Percentiles rank a stretch among this genome's conserved stretches.
These are phyloP conservation scores for Phellopilus nigrolimitatus DNA, from an alignment of 1,284 basidiomycete genomes.

Conservation along the genomic window DNA sequence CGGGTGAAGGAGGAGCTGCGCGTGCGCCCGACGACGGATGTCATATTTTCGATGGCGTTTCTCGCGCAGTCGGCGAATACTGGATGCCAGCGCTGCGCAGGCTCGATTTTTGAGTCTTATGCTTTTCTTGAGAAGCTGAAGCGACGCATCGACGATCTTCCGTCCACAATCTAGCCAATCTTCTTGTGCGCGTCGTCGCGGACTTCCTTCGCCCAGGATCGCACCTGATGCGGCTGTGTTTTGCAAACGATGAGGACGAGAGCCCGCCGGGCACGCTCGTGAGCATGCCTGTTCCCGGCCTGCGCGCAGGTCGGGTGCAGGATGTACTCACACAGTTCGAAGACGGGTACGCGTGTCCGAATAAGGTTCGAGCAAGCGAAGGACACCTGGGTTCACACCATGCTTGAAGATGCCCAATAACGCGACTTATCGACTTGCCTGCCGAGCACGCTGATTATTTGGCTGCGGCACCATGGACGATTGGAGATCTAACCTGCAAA, in stretches of 20 bases:
- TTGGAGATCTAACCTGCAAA: slow-evolving; percentile 5
- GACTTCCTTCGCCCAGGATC: slow-evolving; percentile 16
- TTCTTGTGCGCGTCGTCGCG: slow-evolving; percentile 7
- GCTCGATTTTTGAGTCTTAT: slow-evolving; percentile 56
- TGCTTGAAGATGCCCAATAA: neutral
- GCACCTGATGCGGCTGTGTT: slow-evolving; percentile 8
- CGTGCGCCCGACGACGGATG: slow-evolving; percentile 49
- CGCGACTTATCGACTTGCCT: slow-evolving; percentile 6
- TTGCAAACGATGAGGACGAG: slow-evolving; percentile 6
- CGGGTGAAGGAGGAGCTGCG: slow-evolving; percentile 52
- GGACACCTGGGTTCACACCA: neutral
- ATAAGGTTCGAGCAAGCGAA: slow-evolving; percentile 9
- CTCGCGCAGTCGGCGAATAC: slow-evolving; percentile 46
- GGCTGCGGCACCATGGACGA: slow-evolving; percentile 8
- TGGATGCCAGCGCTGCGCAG: slow-evolving; percentile 55
- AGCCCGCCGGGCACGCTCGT: slow-evolving; percentile 12
- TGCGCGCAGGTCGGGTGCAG: slow-evolving; percentile 10
- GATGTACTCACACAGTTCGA: slow-evolving; percentile 12
- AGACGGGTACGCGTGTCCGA: slow-evolving; percentile 2
- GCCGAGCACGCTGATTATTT: slow-evolving; percentile 9
- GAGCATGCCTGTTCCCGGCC: slow-evolving; percentile 10
- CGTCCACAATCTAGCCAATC: slow-evolving; percentile 46
- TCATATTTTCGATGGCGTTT: slow-evolving; percentile 57
- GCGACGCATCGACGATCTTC: slow-evolving; percentile 53
- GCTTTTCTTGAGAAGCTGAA: slow-evolving; percentile 50